Evolutionary conservation across 139 green algal genomes (phyloP).

Genomic region (Coelastrella sp.): DNA sequence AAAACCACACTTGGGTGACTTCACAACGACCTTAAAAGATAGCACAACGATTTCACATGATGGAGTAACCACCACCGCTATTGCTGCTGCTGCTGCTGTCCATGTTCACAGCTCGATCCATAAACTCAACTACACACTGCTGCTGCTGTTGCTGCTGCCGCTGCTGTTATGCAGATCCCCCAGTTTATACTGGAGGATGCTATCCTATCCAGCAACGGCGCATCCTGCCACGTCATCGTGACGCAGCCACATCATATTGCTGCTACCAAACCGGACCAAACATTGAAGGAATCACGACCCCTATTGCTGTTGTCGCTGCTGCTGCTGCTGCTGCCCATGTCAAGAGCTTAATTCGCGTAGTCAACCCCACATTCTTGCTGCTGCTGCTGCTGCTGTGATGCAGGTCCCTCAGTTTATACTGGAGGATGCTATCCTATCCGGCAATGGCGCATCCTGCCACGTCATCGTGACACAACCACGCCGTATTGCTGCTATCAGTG

Average conservation of each 20-base stretch:
- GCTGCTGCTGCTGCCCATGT: background rate
- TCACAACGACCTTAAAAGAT: no score
- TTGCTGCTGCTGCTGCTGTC: background rate
- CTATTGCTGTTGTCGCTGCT: background rate
- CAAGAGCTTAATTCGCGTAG: background rate
- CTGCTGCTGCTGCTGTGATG: background rate
- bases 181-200: conserved; percentile 88
- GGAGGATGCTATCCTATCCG: conserved; percentile 67
- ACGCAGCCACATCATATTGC: conserved; percentile 95
- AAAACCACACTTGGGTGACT: no score
- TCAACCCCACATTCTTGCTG: background rate
- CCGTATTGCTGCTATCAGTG: conserved; percentile 90
- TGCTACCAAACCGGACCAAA: conserved; percentile 14
- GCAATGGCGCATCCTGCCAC: conserved; percentile 60
- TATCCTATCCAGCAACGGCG: conserved; percentile 55
- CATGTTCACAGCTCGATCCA: background rate
- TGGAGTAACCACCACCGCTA: no score
- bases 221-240: conserved; percentile 78
- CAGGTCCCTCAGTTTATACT: conserved; percentile 93
- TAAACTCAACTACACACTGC: background rate
- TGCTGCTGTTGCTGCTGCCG: no score
- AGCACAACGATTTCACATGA: no score
- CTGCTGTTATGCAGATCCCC: conserved; percentile 75
- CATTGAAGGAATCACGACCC: no score
- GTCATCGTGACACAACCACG: conserved; percentile 94